A percentile compares a stretch with the other conserved stretches of the same genome.
These are phyloP conservation scores for Coemansia sp. DNA, from an alignment of 192 early-diverging fungal species.

Conservation along the genomic window DNA sequence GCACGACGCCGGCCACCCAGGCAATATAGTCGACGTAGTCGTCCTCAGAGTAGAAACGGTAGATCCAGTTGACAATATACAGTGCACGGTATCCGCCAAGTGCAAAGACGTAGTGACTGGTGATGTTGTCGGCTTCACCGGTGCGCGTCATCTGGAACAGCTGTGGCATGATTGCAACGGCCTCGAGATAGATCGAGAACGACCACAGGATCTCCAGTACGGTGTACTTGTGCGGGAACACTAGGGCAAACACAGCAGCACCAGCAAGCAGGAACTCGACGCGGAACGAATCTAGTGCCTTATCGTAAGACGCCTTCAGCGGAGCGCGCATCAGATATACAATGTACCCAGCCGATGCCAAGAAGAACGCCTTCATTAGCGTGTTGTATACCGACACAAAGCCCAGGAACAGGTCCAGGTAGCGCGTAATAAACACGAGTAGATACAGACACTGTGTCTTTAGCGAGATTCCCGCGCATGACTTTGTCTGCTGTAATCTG, in stretches of 20 bases:
- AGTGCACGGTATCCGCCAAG: conserved; percentile 88
- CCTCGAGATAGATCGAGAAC: conserved; percentile 96
- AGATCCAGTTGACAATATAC: conserved; percentile 96
- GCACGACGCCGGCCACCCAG: conserved; percentile 87
- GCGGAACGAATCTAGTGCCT: conserved; percentile 85
- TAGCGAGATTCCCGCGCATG: conserved; percentile 94
- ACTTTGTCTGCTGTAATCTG: conserved; percentile 88
- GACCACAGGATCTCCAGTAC: conserved; percentile 86
- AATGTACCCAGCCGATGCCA: conserved; percentile 80
- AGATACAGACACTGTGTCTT: conserved; percentile 94
- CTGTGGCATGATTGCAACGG: conserved; percentile 97
- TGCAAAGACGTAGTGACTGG: conserved; percentile 98
- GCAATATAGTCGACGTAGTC: conserved; percentile 80
- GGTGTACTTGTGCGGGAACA: conserved; percentile 73
- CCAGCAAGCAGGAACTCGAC: conserved; percentile 82
- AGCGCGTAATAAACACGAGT: conserved; percentile 90
- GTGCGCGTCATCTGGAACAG: conserved; percentile 96
- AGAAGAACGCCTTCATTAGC: conserved; percentile 95
- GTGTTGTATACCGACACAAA: conserved; percentile 90
- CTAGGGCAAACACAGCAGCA: conserved; percentile 65
- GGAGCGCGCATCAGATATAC: conserved; percentile 84
- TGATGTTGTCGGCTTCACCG: conserved; percentile 99
- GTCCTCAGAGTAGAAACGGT: conserved; percentile 74
- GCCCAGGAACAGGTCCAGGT: conserved; percentile 80
- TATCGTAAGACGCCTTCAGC: conserved; percentile 92